phyloP scores from a whole-genome alignment of 768 basidiomycete species.

The Leccinum ochraceum region DNA sequence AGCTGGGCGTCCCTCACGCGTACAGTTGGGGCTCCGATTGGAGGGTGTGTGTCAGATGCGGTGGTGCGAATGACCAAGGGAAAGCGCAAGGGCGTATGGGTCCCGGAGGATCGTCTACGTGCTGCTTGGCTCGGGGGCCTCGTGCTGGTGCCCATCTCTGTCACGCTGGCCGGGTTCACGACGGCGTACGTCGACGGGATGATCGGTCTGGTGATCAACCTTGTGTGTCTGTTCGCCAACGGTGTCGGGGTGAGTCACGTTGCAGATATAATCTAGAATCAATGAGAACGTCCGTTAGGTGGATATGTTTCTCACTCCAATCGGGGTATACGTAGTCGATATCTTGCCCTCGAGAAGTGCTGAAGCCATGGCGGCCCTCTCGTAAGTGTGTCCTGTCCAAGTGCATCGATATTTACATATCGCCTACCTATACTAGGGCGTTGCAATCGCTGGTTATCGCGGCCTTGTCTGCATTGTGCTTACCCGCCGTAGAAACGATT shows the following conservation, averaged over 20 bases:
- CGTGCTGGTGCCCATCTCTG: conserved; percentile 54
- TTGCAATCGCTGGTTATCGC: conserved; percentile 25
- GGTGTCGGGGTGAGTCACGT: conserved; percentile 55
- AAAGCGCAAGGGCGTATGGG: conserved; percentile 55
- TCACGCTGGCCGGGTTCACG: conserved; percentile 48
- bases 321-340: conserved; percentile 59
- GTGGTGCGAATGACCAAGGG: conserved; percentile 49
- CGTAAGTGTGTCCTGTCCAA: conserved; percentile 38
- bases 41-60: conserved; percentile 59
- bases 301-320: conserved; percentile 56
- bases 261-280: neutral
- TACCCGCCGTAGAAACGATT: conserved; percentile 49
- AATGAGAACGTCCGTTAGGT: conserved; percentile 38
- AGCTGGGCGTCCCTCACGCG: neutral
- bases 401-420: neutral
- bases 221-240: conserved; percentile 61
- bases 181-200: conserved; percentile 51
- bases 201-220: conserved; percentile 50
- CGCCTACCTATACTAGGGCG: conserved; percentile 9
- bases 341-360: conserved; percentile 60
- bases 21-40: conserved; percentile 59
- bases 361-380: conserved; percentile 58
- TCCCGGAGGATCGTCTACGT: conserved; percentile 68
- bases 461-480: conserved; percentile 14
- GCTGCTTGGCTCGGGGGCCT: conserved; percentile 48